Conservation (phyloP, 306 rosid genomes). For the Lupinus albus region DNA sequence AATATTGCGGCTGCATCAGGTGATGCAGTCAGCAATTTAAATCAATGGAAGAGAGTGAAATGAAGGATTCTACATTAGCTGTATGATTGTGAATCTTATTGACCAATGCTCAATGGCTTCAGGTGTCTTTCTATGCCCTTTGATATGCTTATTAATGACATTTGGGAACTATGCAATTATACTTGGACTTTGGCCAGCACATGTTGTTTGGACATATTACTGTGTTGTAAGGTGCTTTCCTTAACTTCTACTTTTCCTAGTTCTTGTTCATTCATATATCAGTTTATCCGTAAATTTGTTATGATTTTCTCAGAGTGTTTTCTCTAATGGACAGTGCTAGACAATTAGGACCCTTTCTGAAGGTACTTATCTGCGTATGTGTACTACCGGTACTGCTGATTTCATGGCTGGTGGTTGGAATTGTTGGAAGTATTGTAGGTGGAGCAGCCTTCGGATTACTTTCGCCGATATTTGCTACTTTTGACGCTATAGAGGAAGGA, state of each 20-base stretch:
- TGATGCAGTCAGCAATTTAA: too few species aligned
- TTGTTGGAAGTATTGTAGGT: constrained; percentile 75
- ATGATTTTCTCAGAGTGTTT: constrained; percentile 38
- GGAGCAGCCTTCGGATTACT: constrained; percentile 80
- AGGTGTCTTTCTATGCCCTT: constrained; percentile 78
- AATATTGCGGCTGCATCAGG: too few species aligned
- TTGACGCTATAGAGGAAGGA: constrained; percentile 87
- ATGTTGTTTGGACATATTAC: constrained; percentile 71
- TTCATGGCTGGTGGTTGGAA: constrained; percentile 71
- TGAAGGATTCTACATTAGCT: constrained; percentile 26
- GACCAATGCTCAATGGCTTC: constrained; percentile 44
- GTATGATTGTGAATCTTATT: constrained; percentile 30
- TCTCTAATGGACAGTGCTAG: constrained; percentile 60
- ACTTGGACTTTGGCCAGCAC: constrained; percentile 82
- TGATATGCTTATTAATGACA: constrained; percentile 72
- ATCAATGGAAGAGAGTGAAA: constrained; percentile 32
- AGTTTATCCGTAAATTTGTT: constrained; percentile 10
- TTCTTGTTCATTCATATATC: constrained; percentile 19
- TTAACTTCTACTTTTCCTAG: constrained; percentile 21
- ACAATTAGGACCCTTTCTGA: constrained; percentile 75
- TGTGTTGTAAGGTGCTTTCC: constrained; percentile 70
- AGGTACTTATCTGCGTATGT: constrained; percentile 64
- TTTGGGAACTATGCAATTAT: constrained; percentile 73
- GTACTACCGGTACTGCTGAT: constrained; percentile 68
- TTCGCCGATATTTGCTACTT: constrained; percentile 78